These are phyloP conservation scores for Nosema muscidifuracis DNA, from an alignment of 371 early-diverging fungal genomes.

Conservation along the genomic window DNA sequence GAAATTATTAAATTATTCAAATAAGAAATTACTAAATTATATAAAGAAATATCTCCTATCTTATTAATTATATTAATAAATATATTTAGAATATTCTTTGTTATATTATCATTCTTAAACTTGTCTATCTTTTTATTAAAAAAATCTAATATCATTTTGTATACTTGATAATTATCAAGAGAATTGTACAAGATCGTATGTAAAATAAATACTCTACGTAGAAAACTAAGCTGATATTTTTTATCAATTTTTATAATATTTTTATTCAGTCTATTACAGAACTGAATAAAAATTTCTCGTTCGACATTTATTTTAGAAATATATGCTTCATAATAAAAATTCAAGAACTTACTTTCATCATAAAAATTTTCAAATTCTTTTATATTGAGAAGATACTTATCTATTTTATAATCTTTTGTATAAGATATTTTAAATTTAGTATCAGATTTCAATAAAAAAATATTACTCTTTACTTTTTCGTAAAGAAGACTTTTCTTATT, in stretches of 20 bases:
- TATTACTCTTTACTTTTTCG: not conserved
- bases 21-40: not conserved
- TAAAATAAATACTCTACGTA: slow-evolving; percentile 14
- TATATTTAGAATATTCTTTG: not conserved
- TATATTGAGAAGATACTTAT: slow-evolving; percentile 4
- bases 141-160: slow-evolving; percentile 15
- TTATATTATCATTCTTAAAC: not conserved
- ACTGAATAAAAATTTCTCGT: slow-evolving; percentile 6
- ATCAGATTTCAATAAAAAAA: not conserved
- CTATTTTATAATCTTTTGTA: not conserved
- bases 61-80: not conserved
- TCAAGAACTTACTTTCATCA: slow-evolving; percentile 10
- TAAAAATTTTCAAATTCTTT: slow-evolving; percentile 9
- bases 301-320: not conserved
- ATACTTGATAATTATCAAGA: not conserved
- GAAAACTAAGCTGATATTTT: not conserved
- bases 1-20: slow-evolving; percentile 3
- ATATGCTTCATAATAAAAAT: slow-evolving; percentile 8
- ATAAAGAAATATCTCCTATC: not conserved
- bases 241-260: not conserved
- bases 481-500: not conserved
- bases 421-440: not conserved
- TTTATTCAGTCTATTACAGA: slow-evolving; percentile 1
- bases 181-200: slow-evolving; percentile 3
- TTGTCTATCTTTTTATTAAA: not conserved